These are phyloP conservation scores for Calycina herbarum DNA, from an alignment of 2,329 filamentous ascomycete species.

Conservation along the genomic window DNA sequence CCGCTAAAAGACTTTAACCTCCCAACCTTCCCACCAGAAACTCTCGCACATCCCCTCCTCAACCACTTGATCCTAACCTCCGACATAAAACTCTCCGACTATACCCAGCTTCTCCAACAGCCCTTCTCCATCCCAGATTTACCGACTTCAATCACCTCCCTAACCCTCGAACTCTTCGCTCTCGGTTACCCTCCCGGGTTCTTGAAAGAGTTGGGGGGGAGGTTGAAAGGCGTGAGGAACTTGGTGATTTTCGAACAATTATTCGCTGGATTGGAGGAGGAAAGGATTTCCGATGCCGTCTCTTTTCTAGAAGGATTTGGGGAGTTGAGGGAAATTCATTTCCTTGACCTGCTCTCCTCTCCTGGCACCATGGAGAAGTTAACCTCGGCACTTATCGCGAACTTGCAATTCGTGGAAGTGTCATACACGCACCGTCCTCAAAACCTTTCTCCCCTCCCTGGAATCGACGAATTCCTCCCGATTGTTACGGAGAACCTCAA, in stretches of 20 bases:
- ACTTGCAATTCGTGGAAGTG: conserved; percentile 46
- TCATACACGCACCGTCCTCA: conserved; percentile 45
- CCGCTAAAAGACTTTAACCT: conserved; percentile 47
- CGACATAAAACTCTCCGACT: conserved; percentile 49
- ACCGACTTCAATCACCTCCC: conserved; percentile 42
- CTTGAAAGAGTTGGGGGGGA: conserved; percentile 41
- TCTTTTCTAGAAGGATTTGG: conserved; percentile 41
- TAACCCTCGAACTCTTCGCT: conserved; percentile 50
- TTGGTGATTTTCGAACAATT: conserved; percentile 48
- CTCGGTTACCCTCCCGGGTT: conserved; percentile 48
- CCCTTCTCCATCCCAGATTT: conserved; percentile 41
- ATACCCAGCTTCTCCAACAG: conserved; percentile 40
- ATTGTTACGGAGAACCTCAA: conserved; percentile 22
- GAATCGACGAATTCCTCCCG: conserved; percentile 18
- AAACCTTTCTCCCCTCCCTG: not conserved
- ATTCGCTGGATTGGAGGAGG: conserved; percentile 44
- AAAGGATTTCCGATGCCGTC: conserved; percentile 41
- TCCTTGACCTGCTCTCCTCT: conserved; percentile 48
- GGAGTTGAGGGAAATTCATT: conserved; percentile 41
- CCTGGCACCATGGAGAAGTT: conserved; percentile 42
- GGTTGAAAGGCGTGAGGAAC: conserved; percentile 43
- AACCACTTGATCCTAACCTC: conserved; percentile 48
- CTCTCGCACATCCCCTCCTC: conserved; percentile 40
- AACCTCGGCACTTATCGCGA: conserved; percentile 29
- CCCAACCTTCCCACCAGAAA: conserved; percentile 46